Base-by-base conservation (phyloP, 2,329 filamentous ascomycete species). In the Aspergillus clavatus region DNA sequence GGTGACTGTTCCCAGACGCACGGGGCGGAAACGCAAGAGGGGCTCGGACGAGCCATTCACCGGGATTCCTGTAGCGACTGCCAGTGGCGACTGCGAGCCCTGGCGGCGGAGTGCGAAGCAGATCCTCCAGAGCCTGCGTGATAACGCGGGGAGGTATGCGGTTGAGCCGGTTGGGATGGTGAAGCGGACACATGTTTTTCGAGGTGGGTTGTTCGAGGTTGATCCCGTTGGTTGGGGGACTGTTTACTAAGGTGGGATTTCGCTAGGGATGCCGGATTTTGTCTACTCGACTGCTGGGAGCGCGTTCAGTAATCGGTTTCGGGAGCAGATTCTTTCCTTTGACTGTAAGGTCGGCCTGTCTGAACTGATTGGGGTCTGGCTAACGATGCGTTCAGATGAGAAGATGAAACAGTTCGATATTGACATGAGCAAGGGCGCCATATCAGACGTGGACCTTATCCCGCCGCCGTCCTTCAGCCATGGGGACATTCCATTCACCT, bases 1-100 rank as follows among this genome's bases (percentile, higher is more conserved):
- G 63, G 77, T 98, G 44, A 89, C 85, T 0, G 81, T 97, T 1
- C 91, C 93, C 0, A 93, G 84, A 65, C 77, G 88, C 45, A 96
- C 89, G 2, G 90, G 90, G 3, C 80, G 89, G 48, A 95, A 87
- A 68, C 80, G 90, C 47, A 95, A 90, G 70, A 77, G 84, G 55
- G 89, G 88, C n/a, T 82, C 81, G 4, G 65, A 83, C 44, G 84
- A 76, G 4, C 82, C 84, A 0, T 91, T 82, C 60, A 68, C 74
- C 31, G 74, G 74, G 3, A 68, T 73, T 40, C 27, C 67, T 4
- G 59, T 71, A 10, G 51, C 68, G 12, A 38, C 61, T 2, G 58
- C 49, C 35, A 26, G 45, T 24, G 43, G 37, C 39, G 23, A 8
- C 23, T 8, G 23, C 5, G 23, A 45, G 28, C 41, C 53, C 7